Evolutionary conservation across 2,329 filamentous ascomycete species (phyloP).

Genomic region (Penicillium paneum): DNA sequence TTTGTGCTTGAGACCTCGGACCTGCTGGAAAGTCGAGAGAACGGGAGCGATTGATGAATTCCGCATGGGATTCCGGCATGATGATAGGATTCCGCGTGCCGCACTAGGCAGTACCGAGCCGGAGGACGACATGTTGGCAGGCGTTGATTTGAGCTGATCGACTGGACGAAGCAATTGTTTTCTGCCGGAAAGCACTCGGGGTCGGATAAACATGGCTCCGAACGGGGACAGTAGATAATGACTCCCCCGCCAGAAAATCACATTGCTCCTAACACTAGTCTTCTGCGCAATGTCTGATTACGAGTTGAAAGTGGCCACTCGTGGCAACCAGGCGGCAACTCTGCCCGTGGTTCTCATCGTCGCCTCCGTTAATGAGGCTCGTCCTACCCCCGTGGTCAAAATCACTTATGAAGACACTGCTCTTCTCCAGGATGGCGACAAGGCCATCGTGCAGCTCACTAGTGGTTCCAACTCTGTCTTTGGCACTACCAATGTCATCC

Average conservation of each 20-base stretch:
- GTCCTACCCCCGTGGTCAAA: slow-evolving; percentile 33
- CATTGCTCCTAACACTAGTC: slow-evolving; percentile 1
- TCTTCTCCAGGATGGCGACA: slow-evolving; percentile 33
- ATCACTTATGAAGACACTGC: slow-evolving; percentile 41
- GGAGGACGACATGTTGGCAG: slow-evolving; percentile 35
- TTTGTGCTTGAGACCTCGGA: slow-evolving; percentile 38
- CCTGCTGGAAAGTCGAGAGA: slow-evolving; percentile 33
- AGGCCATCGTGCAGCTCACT: slow-evolving; percentile 35
- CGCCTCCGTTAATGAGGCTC: slow-evolving; percentile 40
- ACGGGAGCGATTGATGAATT: slow-evolving; percentile 32
- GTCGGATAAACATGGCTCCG: slow-evolving; percentile 36
- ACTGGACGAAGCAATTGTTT: slow-evolving; percentile 30
- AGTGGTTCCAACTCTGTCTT: slow-evolving; percentile 29
- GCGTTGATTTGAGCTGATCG: slow-evolving; percentile 12
- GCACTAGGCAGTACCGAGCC: slow-evolving; percentile 33
- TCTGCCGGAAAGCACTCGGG: slow-evolving; percentile 31
- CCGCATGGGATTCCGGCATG: slow-evolving; percentile 32
- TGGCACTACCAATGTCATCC: slow-evolving; percentile 31
- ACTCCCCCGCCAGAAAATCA: slow-evolving; percentile 26
- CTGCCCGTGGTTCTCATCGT: slow-evolving; percentile 44
- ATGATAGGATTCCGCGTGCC: slow-evolving; percentile 34
- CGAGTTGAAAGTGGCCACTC: slow-evolving; percentile 38
- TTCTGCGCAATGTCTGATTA: slow-evolving; percentile 31
- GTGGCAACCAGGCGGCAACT: slow-evolving; percentile 41
- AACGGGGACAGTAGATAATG: slow-evolving; percentile 18